Evolutionary conservation across 495 filamentous ascomycete genomes (phyloP), one percentile per base, ranked within the genome.

Genomic region (Pyrenula aspistea): DNA sequence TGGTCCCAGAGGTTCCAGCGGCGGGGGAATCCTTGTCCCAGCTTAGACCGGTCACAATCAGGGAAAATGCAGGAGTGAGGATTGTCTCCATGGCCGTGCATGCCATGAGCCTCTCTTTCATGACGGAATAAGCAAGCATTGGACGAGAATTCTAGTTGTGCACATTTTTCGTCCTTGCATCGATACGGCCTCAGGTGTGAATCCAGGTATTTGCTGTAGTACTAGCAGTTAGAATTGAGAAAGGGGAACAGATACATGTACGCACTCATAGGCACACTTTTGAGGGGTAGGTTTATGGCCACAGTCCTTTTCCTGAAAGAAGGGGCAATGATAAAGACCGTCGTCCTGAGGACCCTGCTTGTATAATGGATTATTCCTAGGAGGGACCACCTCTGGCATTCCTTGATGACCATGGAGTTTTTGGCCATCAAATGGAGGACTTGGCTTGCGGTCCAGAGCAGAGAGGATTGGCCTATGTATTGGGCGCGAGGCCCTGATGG

Each of bases 181-280:
- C 88, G 83, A 73, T 95, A 95, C 20, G 91, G 91, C 77, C 91
- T 93, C 67, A 95, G 68, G 70, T 96, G 91, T 20, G 91, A 94
- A 69, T 96, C 91, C 63, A 96, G 78, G 66, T 91, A 92, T 77
- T 95, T 95, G 77, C 91, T 96, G 72, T 61, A 12, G 58, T 57
- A 57, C 55, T 66, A 62, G 71, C 70, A 66, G 74, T 65, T 70
- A 62, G 61, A 55, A 53, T 50, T 24, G 54, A 19, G 2, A 49
- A 19, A 24, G 53, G 20, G 56, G 21, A 57, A 59, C 50, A n/a
- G 57, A 57, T 53, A 36, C 31, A 15, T 42, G 4, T 58, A 67
- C 86, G 81, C 85, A 91, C 91, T 95, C 89, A 69, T 95, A 96
- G 71, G 93, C 91, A 83, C 91, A 96, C 79, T 95, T 96, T 59